Percentiles rank a stretch among this genome's conserved stretches.
Evolutionary conservation across 352 stramenopile species (phyloP).

Genomic region (Globisporangium paddicum): DNA sequence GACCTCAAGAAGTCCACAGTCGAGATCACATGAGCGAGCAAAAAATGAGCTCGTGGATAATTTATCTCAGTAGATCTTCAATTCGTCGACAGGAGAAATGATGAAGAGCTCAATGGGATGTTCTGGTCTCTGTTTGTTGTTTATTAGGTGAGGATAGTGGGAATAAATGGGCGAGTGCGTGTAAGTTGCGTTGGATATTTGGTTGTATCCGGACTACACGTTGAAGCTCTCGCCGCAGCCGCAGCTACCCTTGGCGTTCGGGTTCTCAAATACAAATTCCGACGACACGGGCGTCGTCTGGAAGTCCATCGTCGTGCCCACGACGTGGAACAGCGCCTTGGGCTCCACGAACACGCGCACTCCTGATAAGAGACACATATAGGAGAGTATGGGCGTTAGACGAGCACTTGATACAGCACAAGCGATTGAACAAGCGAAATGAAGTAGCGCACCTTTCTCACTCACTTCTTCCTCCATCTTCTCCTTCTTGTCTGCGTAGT

Average conservation of each 20-base stretch:
- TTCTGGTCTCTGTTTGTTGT: background rate
- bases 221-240: slow-evolving; percentile 99
- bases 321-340: slow-evolving; percentile 98
- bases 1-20: slow-evolving; percentile 69
- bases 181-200: slow-evolving; percentile 2
- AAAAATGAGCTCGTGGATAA: background rate
- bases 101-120: background rate
- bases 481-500: slow-evolving; percentile 96
- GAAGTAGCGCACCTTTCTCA: slow-evolving; percentile 55
- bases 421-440: background rate
- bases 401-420: background rate
- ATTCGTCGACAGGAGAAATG: no score
- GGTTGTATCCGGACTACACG: slow-evolving; percentile 64
- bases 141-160: background rate
- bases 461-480: slow-evolving; percentile 93
- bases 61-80: no score
- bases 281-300: slow-evolving; percentile 95
- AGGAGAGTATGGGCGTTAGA: background rate
- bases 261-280: slow-evolving; percentile 99
- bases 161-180: slow-evolving; percentile 4
- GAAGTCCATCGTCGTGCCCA: slow-evolving; percentile 99
- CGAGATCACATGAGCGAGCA: slow-evolving; percentile 39
- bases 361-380: slow-evolving; percentile 31
- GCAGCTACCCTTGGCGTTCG: slow-evolving; percentile 99
- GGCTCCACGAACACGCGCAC: slow-evolving; percentile 98